Conservation (phyloP, 768 basidiomycete genomes). For the Solioccasus polychromus region DNA sequence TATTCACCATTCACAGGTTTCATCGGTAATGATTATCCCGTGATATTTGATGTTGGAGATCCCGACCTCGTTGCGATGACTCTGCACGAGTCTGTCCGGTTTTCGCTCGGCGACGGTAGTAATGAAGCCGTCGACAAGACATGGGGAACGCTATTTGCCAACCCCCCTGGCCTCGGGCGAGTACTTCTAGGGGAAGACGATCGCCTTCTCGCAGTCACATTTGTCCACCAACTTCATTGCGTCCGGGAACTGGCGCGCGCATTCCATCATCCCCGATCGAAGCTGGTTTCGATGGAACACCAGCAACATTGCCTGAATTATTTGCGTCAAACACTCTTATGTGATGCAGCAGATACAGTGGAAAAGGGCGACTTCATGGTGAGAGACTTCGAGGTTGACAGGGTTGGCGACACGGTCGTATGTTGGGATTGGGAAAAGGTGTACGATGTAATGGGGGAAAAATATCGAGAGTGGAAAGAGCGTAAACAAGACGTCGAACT, state of each 20-base stretch:
- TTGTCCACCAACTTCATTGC: conserved; percentile 10
- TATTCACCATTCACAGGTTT: neutral
- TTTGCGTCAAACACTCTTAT: conserved; percentile 35
- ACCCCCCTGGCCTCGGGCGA: conserved; percentile 10
- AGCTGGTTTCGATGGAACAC: conserved; percentile 13
- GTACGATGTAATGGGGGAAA: conserved; percentile 10
- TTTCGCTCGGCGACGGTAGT: conserved; percentile 1
- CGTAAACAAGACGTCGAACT: no score
- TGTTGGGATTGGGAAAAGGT: conserved; percentile 25
- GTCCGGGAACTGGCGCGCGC: conserved; percentile 7
- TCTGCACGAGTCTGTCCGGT: conserved; percentile 6
- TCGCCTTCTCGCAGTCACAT: conserved; percentile 5
- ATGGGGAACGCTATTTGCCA: conserved; percentile 9
- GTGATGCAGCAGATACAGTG: conserved; percentile 31
- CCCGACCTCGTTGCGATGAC: conserved; percentile 12
- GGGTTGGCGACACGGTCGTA: conserved; percentile 14
- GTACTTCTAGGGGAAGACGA: conserved; percentile 7
- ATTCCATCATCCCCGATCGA: conserved; percentile 5
- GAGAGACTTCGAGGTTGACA: conserved; percentile 24
- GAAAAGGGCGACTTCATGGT: conserved; percentile 35
- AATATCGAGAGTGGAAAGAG: conserved; percentile 2
- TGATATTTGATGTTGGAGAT: conserved; percentile 5
- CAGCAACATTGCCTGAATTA: conserved; percentile 38
- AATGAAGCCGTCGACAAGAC: conserved; percentile 6
- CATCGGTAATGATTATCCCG: conserved; percentile 5